Base-by-base conservation (phyloP, 2,329 filamentous ascomycete species). In the Nothomitra cinnamomea region DNA sequence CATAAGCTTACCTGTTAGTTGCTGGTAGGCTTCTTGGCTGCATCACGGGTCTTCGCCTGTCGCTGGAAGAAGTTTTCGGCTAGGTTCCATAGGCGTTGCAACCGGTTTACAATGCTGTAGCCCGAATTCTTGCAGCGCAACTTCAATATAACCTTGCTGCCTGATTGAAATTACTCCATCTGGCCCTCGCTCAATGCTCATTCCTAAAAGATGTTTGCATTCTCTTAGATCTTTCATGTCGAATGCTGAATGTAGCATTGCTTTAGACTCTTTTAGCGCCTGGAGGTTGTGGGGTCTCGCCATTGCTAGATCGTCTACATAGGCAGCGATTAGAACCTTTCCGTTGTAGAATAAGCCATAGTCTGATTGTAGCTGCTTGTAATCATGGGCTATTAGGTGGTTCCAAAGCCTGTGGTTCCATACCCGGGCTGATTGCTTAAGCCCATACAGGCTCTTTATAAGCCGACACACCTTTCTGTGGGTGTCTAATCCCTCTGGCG, bases 221-320 rank as follows among this genome's bases (percentile, higher is more conserved):
- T 52, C 40, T 0, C 61, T 58, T 6, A 65, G 54, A 28, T 65
- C 58, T 3, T 43, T 59, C 53, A 65, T 66, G 8, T 60, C 12
- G 49, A 65, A 67, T 8, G 53, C 13, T 0, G 56, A 41, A 0
- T 1, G 4, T 1, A 65, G 58, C 0, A 54, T 25, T 0, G 24
- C n/a, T 38, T 66, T 65, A 8, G 63, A 24, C 15, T 47, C 28
- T 3, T 56, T 57, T 5, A 61, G 57, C n/a, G 52, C 55, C 22
- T 19, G 43, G 3, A 58, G 50, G n/a, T 47, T 24, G 5, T 17
- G 48, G 41, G 54, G 51, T 10, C 54, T 53, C 28, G 55, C 51
- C 36, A 63, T 57, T 8, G 62, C 57, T 0, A 67, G 43, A 45
- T 66, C 57, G n/a, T n/a, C n/a, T n/a, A n/a, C n/a, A n/a, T n/a